Conservation (phyloP, 257 asterid genomes). For the Solanum chiquidenum region DNA sequence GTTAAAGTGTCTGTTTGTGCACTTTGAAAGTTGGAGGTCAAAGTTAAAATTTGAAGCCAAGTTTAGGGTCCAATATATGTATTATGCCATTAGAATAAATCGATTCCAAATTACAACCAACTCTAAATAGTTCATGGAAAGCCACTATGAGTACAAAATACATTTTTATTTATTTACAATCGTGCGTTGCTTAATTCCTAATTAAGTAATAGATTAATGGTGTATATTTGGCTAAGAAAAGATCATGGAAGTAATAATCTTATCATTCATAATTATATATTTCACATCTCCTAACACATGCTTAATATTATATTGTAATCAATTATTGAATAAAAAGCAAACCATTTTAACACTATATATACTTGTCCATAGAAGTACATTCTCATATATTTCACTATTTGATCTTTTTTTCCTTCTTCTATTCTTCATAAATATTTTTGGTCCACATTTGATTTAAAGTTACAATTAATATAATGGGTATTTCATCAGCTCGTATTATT, state of each 20-base stretch:
- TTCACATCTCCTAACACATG: not conserved
- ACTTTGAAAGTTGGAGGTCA: no score
- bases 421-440: not conserved
- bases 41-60: no score
- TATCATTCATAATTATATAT: not conserved
- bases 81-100: no score
- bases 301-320: not conserved
- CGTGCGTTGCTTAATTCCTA: not conserved
- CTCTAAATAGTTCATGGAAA: not conserved
- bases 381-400: not conserved
- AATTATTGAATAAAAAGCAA: not conserved
- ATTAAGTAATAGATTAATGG: not conserved
- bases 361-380: not conserved
- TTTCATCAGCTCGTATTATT: not conserved
- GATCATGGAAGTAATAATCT: not conserved
- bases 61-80: no score
- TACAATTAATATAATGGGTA: not conserved
- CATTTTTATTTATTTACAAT: not conserved
- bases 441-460: not conserved
- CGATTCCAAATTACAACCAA: not conserved
- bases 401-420: not conserved
- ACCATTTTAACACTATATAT: not conserved
- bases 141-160: not conserved
- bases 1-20: no score
- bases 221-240: not conserved